Evolutionary conservation across 805 yeast genomes (phyloP), one percentile per base, ranked within the genome.

Genomic region (Schizosaccharomyces osmophilus): DNA sequence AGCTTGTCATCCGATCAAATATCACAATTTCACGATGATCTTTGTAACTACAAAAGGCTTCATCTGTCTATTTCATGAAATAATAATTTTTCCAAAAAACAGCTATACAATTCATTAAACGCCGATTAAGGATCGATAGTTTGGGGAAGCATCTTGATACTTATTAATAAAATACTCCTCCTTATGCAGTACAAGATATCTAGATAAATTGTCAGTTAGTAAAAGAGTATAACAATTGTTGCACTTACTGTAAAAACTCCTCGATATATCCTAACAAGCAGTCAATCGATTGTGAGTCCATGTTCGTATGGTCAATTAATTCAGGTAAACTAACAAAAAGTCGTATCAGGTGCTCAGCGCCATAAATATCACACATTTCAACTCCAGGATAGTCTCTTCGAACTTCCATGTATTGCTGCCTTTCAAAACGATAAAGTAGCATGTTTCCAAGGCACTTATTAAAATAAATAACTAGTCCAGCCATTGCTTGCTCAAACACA

Each of bases 321-420:
- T 87, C 93, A 0, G 98, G 97, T 55, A 93, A 72, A 0, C 85
- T 75, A 17, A 86, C 83, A 65, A 88, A 74, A 62, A 90, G 72
- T 65, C 98, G 75, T 63, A 90, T 72, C 45, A 93, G 73, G 71
- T 89, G 97, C 66, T 86, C 89, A 0, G 83, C 77, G 0, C 96
- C 95, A 67, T 89, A 90, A 0, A 83, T 69, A 1, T 77, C 75
- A 63, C 78, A 69, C 59, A 75, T 68, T 15, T 72, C 70, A 61
- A 69, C 69, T 60, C 71, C 71, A 36, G 71, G 69, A n/a, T 70
- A 66, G 36, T 70, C 64, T 9, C 24, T 17, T 5, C 29, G 41
- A 29, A 83, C 67, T 39, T 81, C 78, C 61, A 81, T 74, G 65
- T 78, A 85, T 69, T 87, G 95, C 63, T 82, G 79, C 62, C 93